Evolutionary conservation across 805 yeast genomes (phyloP).

Genomic region (Teunomyces lycoperdinae): DNA sequence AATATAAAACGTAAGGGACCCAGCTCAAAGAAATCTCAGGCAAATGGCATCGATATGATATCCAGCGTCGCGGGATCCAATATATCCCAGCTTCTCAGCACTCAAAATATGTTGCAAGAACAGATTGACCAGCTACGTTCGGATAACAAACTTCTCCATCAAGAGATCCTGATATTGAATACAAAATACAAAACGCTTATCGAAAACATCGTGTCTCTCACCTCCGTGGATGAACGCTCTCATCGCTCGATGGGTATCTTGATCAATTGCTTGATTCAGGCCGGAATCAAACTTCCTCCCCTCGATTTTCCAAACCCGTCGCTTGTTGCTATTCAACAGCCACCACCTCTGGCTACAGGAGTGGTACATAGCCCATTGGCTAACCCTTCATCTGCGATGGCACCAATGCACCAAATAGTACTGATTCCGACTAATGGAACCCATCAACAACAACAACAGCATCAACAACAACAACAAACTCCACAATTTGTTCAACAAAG

Average conservation of each 20-base stretch:
- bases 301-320: slow-evolving; percentile 51
- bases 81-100: slow-evolving; percentile 6
- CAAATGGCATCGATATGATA: slow-evolving; percentile 3
- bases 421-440: slow-evolving; percentile 4
- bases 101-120: slow-evolving; percentile 20
- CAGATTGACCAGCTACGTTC: slow-evolving; percentile 31
- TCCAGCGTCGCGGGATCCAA: slow-evolving; percentile 3
- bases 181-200: slow-evolving; percentile 63
- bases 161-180: slow-evolving; percentile 40
- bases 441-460: neutral
- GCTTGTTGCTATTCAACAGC: slow-evolving; percentile 19
- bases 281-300: slow-evolving; percentile 69
- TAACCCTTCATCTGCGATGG: neutral
- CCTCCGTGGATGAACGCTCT: slow-evolving; percentile 55
- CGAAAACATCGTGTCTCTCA: slow-evolving; percentile 57
- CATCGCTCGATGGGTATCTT: slow-evolving; percentile 50
- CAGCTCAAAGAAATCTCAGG: slow-evolving; percentile 45
- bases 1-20: slow-evolving; percentile 85
- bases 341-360: slow-evolving; percentile 2
- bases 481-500: neutral
- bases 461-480: neutral
- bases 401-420: slow-evolving; percentile 4
- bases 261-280: slow-evolving; percentile 46
- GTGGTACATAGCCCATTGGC: neutral
- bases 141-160: slow-evolving; percentile 31